These are phyloP conservation scores for Myriosclerotinia curreyana DNA, from an alignment of 2,329 filamentous ascomycete species.

Conservation along the genomic window DNA sequence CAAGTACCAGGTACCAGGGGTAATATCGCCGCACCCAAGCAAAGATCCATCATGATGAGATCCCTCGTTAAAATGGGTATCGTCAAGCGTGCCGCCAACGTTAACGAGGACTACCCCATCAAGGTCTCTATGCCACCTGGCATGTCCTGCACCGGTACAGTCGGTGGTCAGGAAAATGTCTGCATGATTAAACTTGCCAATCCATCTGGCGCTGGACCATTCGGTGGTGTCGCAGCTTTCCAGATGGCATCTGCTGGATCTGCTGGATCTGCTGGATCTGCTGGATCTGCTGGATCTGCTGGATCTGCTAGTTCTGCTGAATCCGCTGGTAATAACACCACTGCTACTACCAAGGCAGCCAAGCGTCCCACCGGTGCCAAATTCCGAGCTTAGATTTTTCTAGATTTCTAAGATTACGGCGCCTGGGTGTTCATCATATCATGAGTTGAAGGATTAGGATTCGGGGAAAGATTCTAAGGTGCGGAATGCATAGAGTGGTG, in stretches of 20 bases:
- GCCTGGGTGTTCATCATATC: background rate
- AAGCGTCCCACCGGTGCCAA: constrained; percentile 22
- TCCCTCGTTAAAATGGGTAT: constrained; percentile 35
- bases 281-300: too few species aligned
- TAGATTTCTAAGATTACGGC: background rate
- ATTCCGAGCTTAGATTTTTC: constrained; percentile 22
- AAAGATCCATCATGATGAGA: constrained; percentile 32
- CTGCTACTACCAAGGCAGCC: background rate
- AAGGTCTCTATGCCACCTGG: constrained; percentile 44
- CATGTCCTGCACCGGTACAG: constrained; percentile 57
- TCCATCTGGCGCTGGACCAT: constrained; percentile 57
- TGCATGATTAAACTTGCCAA: constrained; percentile 65
- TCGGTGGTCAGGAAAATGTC: constrained; percentile 57
- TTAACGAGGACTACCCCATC: constrained; percentile 46
- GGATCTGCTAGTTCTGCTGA: background rate
- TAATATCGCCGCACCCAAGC: constrained; percentile 39
- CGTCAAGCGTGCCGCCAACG: constrained; percentile 38
- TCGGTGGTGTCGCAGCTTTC: constrained; percentile 58
- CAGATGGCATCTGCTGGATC: constrained; percentile 43
- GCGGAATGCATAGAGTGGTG: background rate
- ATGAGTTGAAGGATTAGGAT: constrained; percentile 1
- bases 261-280: constrained; percentile 17
- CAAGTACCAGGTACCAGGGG: constrained; percentile 48
- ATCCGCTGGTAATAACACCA: background rate
- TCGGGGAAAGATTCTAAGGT: background rate